A percentile compares a stretch with the other conserved stretches of the same genome.
Evolutionary conservation across 31 red algal species (phyloP).

Genomic region (Endocladia muricata): DNA sequence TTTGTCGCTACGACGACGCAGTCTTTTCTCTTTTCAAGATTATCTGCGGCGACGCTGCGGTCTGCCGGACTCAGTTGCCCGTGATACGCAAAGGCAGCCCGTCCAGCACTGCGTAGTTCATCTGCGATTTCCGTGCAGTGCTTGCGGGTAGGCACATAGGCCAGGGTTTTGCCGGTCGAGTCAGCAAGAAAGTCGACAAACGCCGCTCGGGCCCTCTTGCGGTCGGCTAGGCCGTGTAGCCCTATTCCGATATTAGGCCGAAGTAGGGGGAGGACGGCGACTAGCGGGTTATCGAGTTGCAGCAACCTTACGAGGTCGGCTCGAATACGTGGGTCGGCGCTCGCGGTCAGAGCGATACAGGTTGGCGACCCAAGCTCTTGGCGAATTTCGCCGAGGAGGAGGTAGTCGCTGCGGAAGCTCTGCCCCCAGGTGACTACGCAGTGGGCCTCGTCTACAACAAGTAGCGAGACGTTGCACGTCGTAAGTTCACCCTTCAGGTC

Average conservation of each 20-base stretch:
- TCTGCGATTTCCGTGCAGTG: conserved; percentile 63
- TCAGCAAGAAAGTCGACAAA: conserved; percentile 30
- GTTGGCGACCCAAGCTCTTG: conserved; percentile 65
- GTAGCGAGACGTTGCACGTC: conserved; percentile 42
- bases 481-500: conserved; percentile 40
- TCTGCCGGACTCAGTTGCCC: conserved; percentile 24
- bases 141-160: conserved; percentile 84
- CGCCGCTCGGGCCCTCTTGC: conserved; percentile 49
- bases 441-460: conserved; percentile 91
- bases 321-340: conserved; percentile 49
- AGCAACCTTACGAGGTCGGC: conserved; percentile 69
- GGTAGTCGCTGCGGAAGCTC: conserved; percentile 94
- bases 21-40: conserved; percentile 49
- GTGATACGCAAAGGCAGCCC: conserved; percentile 40
- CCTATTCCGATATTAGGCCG: conserved; percentile 81
- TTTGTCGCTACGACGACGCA: conserved; percentile 85
- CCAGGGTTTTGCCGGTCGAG: conserved; percentile 49
- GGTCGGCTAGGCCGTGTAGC: conserved; percentile 29
- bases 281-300: conserved; percentile 58
- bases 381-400: conserved; percentile 65
- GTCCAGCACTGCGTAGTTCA: conserved; percentile 4
- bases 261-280: conserved; percentile 73
- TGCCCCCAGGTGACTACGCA: conserved; percentile 93
- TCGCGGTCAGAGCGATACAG: conserved; percentile 86
- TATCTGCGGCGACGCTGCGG: conserved; percentile 17